These are phyloP conservation scores for Pythium folliculosum DNA, from an alignment of 352 stramenopile genomes.

Conservation along the genomic window DNA sequence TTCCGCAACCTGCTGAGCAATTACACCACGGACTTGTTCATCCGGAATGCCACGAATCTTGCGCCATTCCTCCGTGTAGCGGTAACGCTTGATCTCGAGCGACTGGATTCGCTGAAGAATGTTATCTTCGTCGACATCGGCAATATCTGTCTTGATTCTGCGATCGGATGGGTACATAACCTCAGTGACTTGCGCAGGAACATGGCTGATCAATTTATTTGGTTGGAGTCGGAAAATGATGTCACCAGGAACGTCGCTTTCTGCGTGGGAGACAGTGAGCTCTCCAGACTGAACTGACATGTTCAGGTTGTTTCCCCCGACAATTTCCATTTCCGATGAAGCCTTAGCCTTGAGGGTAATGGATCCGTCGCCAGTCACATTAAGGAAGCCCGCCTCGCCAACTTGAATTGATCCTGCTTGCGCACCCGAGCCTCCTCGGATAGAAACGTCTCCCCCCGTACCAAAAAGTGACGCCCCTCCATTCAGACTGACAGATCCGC, in stretches of 20 bases:
- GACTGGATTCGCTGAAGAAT: conserved; percentile 88
- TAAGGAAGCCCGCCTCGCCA: conserved; percentile 18
- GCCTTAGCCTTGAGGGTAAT: conserved; percentile 36
- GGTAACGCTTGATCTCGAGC: conserved; percentile 90
- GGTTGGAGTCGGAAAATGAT: conserved; percentile 52
- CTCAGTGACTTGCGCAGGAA: conserved; percentile 89
- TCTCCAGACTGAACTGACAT: conserved; percentile 51
- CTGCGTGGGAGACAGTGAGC: conserved; percentile 48
- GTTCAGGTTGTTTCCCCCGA: conserved; percentile 49
- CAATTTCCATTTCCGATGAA: conserved; percentile 44
- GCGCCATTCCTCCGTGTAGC: conserved; percentile 91
- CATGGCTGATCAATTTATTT: conserved; percentile 64
- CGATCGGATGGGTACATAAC: conserved; percentile 92
- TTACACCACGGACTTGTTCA: conserved; percentile 86
- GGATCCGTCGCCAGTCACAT: conserved; percentile 38
- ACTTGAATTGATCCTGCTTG: conserved; percentile 18
- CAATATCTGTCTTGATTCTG: conserved; percentile 93
- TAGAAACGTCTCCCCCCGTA: conserved; percentile 22
- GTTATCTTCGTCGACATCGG: conserved; percentile 86
- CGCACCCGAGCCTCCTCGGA: conserved; percentile 16
- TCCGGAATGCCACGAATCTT: conserved; percentile 81
- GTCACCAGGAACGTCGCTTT: conserved; percentile 48
- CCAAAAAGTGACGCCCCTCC: conserved; percentile 9
- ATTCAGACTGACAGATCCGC: background rate
- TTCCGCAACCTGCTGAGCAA: conserved; percentile 90